A percentile compares a stretch with the other conserved stretches of the same genome.
Evolutionary conservation across 2,329 filamentous ascomycete species (phyloP).

Genomic region (Fusarium papillatum): DNA sequence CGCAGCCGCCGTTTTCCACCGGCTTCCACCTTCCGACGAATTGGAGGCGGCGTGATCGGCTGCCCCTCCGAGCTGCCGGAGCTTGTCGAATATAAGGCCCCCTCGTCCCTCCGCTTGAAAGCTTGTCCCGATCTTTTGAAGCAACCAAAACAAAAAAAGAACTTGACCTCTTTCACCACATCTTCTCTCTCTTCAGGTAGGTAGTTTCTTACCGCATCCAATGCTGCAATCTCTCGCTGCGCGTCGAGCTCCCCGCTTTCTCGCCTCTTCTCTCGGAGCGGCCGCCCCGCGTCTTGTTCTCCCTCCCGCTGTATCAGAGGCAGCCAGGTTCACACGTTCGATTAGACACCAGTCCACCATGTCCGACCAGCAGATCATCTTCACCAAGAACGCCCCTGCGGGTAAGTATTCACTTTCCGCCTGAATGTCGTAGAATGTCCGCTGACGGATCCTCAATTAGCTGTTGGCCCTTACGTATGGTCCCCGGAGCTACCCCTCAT

Average conservation of each 20-base stretch:
- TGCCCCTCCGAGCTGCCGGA: slow-evolving; percentile 32
- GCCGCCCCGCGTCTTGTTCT: slow-evolving; percentile 17
- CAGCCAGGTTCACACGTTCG: slow-evolving; percentile 48
- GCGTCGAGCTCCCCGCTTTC: slow-evolving; percentile 40
- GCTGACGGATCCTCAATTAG: slow-evolving; percentile 50
- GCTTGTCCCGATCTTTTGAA: slow-evolving; percentile 17
- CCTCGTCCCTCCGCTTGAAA: slow-evolving; percentile 4
- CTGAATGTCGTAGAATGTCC: not conserved
- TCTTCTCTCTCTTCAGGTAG: slow-evolving; percentile 29
- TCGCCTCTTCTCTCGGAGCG: slow-evolving; percentile 32
- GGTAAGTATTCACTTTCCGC: slow-evolving; percentile 57
- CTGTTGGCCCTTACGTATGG: slow-evolving; percentile 74
- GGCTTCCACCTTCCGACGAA: slow-evolving; percentile 7
- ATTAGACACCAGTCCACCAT: slow-evolving; percentile 55
- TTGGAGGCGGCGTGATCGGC: slow-evolving; percentile 5
- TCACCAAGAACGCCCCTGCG: slow-evolving; percentile 71
- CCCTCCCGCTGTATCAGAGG: slow-evolving; percentile 15
- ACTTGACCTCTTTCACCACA: not conserved
- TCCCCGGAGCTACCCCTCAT: slow-evolving; percentile 20
- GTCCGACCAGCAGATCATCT: slow-evolving; percentile 64
- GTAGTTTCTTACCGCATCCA: slow-evolving; percentile 24
- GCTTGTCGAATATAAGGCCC: slow-evolving; percentile 21
- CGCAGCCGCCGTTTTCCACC: slow-evolving; percentile 4
- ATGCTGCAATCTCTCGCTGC: slow-evolving; percentile 40
- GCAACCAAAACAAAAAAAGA: slow-evolving; percentile 3